These are phyloP conservation scores for Leishmania amazonensis DNA, from an alignment of 208 protist genomes.

Conservation along the genomic window DNA sequence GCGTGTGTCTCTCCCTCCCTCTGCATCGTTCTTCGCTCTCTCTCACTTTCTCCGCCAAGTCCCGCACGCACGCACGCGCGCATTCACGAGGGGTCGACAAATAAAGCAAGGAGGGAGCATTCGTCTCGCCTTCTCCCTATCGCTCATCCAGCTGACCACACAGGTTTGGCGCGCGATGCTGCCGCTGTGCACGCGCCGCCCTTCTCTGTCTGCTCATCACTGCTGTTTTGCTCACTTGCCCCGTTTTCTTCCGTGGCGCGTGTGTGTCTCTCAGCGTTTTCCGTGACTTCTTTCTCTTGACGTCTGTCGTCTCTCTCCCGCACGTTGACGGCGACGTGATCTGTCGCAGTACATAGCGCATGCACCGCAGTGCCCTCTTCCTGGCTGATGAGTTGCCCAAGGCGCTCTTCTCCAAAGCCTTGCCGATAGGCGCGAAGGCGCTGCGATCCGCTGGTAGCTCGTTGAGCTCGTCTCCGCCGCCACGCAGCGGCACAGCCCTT, in stretches of 20 bases:
- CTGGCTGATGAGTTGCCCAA: constrained; percentile 6
- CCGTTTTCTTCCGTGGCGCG: background rate
- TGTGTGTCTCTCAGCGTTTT: background rate
- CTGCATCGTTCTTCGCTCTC: background rate
- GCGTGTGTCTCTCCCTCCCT: background rate
- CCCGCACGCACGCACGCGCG: too few relatives aligned
- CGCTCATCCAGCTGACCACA: background rate
- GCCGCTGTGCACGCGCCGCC: background rate
- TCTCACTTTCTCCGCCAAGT: background rate
- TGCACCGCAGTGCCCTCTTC: constrained; percentile 10
- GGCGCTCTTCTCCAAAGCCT: constrained; percentile 3
- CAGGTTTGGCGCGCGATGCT: background rate
- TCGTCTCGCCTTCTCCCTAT: background rate
- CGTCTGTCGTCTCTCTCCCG: background rate
- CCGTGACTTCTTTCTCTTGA: background rate
- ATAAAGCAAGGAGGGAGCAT: background rate
- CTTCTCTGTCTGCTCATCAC: background rate
- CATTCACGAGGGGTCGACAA: background rate
- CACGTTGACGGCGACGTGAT: background rate
- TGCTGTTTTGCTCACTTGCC: background rate
- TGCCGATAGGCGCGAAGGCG: background rate
- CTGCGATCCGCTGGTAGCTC: background rate
- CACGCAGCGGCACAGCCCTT: background rate
- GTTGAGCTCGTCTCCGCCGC: background rate
- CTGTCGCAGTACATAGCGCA: background rate